Evolutionary conservation across 1,139 yeast species (phyloP).

Genomic region (Taphrina communis): DNA sequence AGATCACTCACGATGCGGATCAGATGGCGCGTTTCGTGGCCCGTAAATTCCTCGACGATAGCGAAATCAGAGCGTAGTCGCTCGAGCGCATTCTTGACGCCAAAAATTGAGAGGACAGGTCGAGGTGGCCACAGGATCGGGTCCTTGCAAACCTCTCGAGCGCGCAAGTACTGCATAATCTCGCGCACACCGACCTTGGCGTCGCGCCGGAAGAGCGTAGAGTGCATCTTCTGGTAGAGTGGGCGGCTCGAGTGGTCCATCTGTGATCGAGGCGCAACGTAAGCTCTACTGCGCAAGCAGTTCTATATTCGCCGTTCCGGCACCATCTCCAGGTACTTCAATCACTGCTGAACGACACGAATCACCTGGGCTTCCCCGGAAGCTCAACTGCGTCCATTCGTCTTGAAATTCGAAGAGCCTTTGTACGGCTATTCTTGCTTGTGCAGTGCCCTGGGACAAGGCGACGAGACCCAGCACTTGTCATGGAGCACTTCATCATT

Average conservation of each 20-base stretch:
- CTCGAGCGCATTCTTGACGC: slow-evolving; percentile 28
- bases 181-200: slow-evolving; percentile 26
- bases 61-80: slow-evolving; percentile 29
- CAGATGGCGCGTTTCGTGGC: slow-evolving; percentile 4
- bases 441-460: background rate
- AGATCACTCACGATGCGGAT: slow-evolving; percentile 2
- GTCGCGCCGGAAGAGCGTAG: slow-evolving; percentile 25
- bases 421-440: too few species aligned
- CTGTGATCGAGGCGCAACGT: background rate
- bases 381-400: too few species aligned
- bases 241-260: slow-evolving; percentile 6
- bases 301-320: background rate
- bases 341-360: background rate
- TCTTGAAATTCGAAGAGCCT: too few species aligned
- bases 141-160: slow-evolving; percentile 16
- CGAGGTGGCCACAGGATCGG: slow-evolving; percentile 34
- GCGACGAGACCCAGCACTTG: background rate
- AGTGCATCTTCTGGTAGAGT: background rate
- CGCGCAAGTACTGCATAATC: slow-evolving; percentile 24
- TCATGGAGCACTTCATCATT: background rate
- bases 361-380: too few species aligned
- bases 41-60: slow-evolving; percentile 16
- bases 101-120: slow-evolving; percentile 26
- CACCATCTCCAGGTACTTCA: background rate
- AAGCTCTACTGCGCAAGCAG: too few species aligned